Base-by-base conservation (phyloP, 345 rosid species). In the Linum tenue region DNA sequence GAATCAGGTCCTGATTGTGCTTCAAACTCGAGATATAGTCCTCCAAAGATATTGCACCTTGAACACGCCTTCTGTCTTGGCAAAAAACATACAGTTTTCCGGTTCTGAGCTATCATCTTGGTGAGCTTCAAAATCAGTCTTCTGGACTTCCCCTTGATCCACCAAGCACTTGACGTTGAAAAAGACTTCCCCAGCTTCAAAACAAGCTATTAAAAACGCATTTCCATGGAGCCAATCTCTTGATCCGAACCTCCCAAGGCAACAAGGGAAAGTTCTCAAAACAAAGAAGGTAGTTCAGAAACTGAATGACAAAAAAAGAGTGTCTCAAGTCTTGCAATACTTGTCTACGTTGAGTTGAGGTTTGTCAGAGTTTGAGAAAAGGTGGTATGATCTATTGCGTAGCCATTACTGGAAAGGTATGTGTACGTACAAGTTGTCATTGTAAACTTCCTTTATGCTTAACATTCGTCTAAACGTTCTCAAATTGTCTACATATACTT, bases 301-400 rank as follows among this genome's bases (percentile, higher is more conserved):
- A 40, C 84, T 94, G 12, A 84, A 77, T 79, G 99, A 96, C 62
- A 90, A 90, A 72, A 97, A 94, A 60, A 86, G 90, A 80, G 97
- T 94, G 60, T 76, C 82, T 44, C 95, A 85, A 67, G 85, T 88
- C 70, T 88, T 94, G 86, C 80, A 68, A 69, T 95, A 90, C 80
- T 79, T 90, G 66, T 74, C 78, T 69, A 71, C 73, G 50, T 83
- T 82, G 56, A 69, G 80, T 68, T 90, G 86, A 76, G 88, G 95
- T 67, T 81, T 89, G 59, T 63, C 84, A 36, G 97, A 90, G 83
- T 88, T 88, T 68, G 99, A 94, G 66, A 97, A 95, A 5, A 91
- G 99, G 76, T 94, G 99, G 99, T 76, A 86, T 66, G 99, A 94
- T 81, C 83, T 94, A 40, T 94, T 94, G 67, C 81, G 96, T 73